phyloP scores from a whole-genome alignment of 179 eudicot species.

The Silene coronaria region DNA sequence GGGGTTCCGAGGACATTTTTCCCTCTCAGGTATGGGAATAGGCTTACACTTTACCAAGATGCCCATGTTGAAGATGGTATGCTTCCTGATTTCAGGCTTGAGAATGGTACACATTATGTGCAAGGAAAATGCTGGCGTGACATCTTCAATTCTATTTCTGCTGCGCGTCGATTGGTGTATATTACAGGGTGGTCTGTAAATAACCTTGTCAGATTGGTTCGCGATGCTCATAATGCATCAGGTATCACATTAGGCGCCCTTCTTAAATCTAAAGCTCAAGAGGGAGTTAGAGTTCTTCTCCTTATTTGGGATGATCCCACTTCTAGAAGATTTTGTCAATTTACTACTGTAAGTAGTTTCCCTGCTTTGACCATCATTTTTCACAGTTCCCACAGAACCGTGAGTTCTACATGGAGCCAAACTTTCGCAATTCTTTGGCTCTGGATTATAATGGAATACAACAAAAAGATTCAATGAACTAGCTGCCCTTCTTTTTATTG shows the following conservation, averaged over 20 bases:
- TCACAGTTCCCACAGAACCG: background rate
- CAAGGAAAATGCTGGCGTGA: conserved; percentile 75
- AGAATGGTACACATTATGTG: conserved; percentile 32
- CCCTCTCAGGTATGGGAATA: conserved; percentile 62
- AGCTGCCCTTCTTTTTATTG: too few relatives aligned
- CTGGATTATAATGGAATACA: too few relatives aligned
- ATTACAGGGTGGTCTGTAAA: conserved; percentile 79
- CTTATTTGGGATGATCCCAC: conserved; percentile 82
- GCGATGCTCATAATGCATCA: conserved; percentile 35
- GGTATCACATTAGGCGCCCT: conserved; percentile 50
- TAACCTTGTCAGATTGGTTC: conserved; percentile 54
- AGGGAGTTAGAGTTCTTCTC: conserved; percentile 71
- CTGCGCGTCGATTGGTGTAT: conserved; percentile 60
- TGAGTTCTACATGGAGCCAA: too few relatives aligned
- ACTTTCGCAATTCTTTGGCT: too few relatives aligned
- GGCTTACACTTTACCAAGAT: conserved; percentile 71
- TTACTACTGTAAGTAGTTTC: conserved; percentile 22
- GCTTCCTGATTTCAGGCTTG: conserved; percentile 52
- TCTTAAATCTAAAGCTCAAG: conserved; percentile 59
- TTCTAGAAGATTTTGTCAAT: conserved; percentile 41
- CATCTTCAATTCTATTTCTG: conserved; percentile 48
- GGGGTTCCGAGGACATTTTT: conserved; percentile 75
- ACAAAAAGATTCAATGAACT: too few relatives aligned
- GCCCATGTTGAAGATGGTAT: conserved; percentile 53
- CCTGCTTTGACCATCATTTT: background rate